Evolutionary conservation across 768 basidiomycete species (phyloP).

Genomic region (Amanita subjunquillea): DNA sequence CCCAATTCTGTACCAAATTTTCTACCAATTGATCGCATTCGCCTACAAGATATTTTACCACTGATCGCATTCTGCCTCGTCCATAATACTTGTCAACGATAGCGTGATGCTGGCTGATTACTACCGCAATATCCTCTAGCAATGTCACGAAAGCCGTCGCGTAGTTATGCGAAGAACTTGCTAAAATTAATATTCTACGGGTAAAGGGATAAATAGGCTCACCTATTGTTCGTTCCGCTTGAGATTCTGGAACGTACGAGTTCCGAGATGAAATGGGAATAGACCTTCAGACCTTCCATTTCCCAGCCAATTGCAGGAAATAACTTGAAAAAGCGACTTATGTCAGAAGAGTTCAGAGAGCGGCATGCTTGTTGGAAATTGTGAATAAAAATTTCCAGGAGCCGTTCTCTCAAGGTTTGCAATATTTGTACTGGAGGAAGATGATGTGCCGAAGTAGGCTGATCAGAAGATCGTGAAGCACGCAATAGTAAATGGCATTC

Average conservation of each 20-base stretch:
- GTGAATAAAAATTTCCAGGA: slow-evolving; percentile 68
- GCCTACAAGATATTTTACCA: slow-evolving; percentile 63
- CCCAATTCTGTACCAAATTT: slow-evolving; percentile 74
- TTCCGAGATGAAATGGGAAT: slow-evolving; percentile 88
- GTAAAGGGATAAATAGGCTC: background rate
- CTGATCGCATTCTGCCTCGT: slow-evolving; percentile 70
- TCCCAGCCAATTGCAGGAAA: slow-evolving; percentile 97
- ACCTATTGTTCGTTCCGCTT: background rate
- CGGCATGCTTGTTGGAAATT: slow-evolving; percentile 78
- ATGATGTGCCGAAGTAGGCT: slow-evolving; percentile 90
- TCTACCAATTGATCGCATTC: slow-evolving; percentile 84
- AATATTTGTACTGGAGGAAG: slow-evolving; percentile 81
- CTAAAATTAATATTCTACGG: slow-evolving; percentile 28
- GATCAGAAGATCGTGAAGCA: slow-evolving; percentile 5
- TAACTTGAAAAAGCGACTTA: slow-evolving; percentile 92
- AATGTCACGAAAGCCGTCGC: slow-evolving; percentile 83
- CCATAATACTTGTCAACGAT: slow-evolving; percentile 99
- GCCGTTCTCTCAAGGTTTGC: slow-evolving; percentile 57
- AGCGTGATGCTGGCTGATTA: slow-evolving; percentile 95
- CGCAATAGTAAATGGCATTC: background rate
- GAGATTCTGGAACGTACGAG: slow-evolving; percentile 74
- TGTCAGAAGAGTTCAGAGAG: slow-evolving; percentile 74
- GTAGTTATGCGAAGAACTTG: slow-evolving; percentile 88
- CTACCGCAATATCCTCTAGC: slow-evolving; percentile 91
- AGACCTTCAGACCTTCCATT: slow-evolving; percentile 80